Conservation (phyloP, 1,284 basidiomycete genomes). For the Ustilago sp. region DNA sequence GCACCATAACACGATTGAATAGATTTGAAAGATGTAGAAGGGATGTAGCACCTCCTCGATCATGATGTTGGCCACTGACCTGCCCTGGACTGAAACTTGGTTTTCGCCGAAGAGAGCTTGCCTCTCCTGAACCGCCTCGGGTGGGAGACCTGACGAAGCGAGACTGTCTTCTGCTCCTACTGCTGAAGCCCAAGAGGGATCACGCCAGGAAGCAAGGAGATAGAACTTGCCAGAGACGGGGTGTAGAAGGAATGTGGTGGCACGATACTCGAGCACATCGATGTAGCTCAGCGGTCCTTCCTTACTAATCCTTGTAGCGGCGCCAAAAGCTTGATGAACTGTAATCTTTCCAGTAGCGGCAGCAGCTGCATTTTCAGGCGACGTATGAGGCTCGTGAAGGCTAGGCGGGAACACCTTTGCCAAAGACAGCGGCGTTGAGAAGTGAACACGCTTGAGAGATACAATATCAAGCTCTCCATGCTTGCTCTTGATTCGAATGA, state of each 20-base stretch:
- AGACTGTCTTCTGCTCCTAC: constrained; percentile 17
- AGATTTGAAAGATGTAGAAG: constrained; percentile 57
- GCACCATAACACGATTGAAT: constrained; percentile 50
- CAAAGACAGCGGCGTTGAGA: constrained; percentile 21
- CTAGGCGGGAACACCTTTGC: constrained; percentile 26
- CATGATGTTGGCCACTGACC: constrained; percentile 32
- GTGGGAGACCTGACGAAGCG: constrained; percentile 20
- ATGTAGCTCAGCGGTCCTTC: constrained; percentile 15
- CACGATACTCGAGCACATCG: constrained; percentile 42
- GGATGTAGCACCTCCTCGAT: constrained; percentile 54
- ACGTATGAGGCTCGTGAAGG: constrained; percentile 19
- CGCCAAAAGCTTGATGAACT: background rate
- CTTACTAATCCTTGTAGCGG: background rate
- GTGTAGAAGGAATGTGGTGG: constrained; percentile 45
- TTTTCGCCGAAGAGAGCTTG: constrained; percentile 51
- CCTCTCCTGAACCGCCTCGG: constrained; percentile 5
- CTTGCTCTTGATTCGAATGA: constrained; percentile 48
- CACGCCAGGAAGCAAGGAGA: constrained; percentile 40
- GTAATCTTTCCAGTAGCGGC: background rate
- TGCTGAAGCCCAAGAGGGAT: constrained; percentile 21
- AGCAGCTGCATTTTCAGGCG: constrained; percentile 25
- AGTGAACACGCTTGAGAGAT: constrained; percentile 36
- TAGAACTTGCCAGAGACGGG: constrained; percentile 41
- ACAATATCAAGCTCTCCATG: constrained; percentile 45
- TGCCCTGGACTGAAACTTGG: constrained; percentile 44